Evolutionary conservation across 2,329 filamentous ascomycete genomes (phyloP).

Genomic region (Aspergillus floridensis): DNA sequence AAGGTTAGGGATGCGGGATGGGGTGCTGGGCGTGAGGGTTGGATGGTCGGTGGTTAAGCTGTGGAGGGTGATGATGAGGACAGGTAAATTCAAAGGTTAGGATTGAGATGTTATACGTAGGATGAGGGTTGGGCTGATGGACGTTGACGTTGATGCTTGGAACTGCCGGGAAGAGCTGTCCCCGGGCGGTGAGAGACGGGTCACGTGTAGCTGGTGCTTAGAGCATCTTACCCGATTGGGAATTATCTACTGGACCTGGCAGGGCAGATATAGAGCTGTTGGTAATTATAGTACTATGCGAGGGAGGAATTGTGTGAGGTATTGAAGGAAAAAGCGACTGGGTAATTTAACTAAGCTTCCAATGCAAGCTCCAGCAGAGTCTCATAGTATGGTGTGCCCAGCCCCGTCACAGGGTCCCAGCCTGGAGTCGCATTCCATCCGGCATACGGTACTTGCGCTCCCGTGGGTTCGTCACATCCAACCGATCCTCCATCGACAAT

Average conservation of each 20-base stretch:
- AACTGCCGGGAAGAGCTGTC: constrained; percentile 11
- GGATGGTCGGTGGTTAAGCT: too few relatives aligned
- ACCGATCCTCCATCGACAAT: constrained; percentile 48
- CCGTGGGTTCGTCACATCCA: constrained; percentile 45
- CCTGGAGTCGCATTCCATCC: constrained; percentile 52
- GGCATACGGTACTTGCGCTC: constrained; percentile 44
- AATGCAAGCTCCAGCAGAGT: constrained; percentile 15
- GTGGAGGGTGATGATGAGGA: too few relatives aligned
- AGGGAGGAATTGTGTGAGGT: too few relatives aligned
- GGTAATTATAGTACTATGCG: too few relatives aligned
- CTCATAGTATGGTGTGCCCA: constrained; percentile 26
- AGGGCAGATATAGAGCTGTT: too few relatives aligned
- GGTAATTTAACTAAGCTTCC: background rate
- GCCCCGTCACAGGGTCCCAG: constrained; percentile 52
- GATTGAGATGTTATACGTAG: background rate
- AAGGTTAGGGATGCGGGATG: too few relatives aligned
- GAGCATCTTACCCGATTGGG: background rate
- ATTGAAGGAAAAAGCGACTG: background rate
- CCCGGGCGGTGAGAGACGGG: constrained; percentile 1
- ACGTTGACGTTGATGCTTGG: constrained; percentile 8
- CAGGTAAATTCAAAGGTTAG: background rate
- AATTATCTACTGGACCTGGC: too few relatives aligned
- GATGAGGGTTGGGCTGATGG: background rate
- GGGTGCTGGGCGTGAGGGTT: too few relatives aligned
- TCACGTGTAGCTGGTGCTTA: background rate